Evolutionary conservation across 2,329 filamentous ascomycete species (phyloP), one percentile per base, ranked within the genome.

Genomic region (Fusarium citri): DNA sequence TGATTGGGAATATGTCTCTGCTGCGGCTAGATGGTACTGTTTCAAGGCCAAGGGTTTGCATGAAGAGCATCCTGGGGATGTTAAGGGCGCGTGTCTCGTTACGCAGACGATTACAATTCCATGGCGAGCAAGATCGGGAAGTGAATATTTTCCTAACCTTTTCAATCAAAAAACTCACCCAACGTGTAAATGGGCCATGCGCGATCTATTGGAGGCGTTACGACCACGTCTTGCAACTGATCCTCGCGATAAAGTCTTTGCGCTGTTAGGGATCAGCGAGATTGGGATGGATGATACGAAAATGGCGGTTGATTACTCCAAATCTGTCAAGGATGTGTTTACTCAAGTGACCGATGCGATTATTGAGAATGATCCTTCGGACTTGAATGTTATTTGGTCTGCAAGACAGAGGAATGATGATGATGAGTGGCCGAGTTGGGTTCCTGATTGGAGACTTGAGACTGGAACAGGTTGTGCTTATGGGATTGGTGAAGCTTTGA

Each of bases 191-290:
- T 70, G 69, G 70, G n/a, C 43, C 2, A 18, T 72, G 2, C 58
- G 59, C 6, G 49, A 58, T 22, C 66, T 72, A 2, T 56, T 72
- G 3, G 59, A 72, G 12, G 42, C 26, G 3, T 45, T 70, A 3
- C 57, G 69, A 5, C 69, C 69, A 8, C 63, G 63, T 22, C 43
- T 70, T 4, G 70, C 69, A 3, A 67, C 48, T 5, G 70, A 72
- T 16, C 46, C 66, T 10, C 31, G 56, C 8, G 70, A 72, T n/a
- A 72, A 72, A 26, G 66, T 72, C 1, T 72, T 68, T 42, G 69
- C 63, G 5, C 22, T 72, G 0, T 6, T 72, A 6, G 66, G 69
- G 2, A 61, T 72, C 14, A 72, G 66, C 5, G 69, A 72, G 3
- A 14, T 69, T 5, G 60, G 34, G 1, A 62, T 12, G 5, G 12